Evolutionary conservation across 768 basidiomycete species (phyloP), one percentile per base, ranked within the genome.

Genomic region (Sporobolomyces phaffii): DNA sequence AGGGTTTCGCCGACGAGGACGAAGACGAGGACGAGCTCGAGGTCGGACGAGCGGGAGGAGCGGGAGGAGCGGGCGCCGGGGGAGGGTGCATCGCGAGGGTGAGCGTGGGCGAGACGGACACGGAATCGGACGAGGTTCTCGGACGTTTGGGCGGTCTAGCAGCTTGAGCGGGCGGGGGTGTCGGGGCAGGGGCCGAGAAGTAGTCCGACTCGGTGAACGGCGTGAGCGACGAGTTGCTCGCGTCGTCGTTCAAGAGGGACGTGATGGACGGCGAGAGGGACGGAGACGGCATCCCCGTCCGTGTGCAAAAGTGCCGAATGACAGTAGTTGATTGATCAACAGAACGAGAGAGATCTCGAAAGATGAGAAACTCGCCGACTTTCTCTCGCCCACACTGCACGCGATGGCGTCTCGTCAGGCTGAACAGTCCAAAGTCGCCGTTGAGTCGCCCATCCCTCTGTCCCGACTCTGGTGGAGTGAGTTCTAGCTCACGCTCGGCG

Each of bases 261-360:
- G 7, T 18, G 68, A 69, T 65, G 2, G 63, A 65, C 0, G 68
- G 68, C 0, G 68, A 69, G 1, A 68, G 24, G 20, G 67, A 68
- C 15, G 67, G 67, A 9, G 62, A 63, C 2, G 56, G 43, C 56
- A 44, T 56, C 26, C 17, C n/a, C n/a, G n/a, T n/a, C n/a, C n/a
- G n/a, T n/a, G n/a, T n/a, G n/a, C n/a, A n/a, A n/a, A n/a, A n/a
- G n/a, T n/a, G n/a, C n/a, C n/a, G n/a, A n/a, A n/a, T n/a, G n/a
- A n/a, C n/a, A n/a, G n/a, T n/a, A n/a, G n/a, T n/a, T n/a, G n/a
- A n/a, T n/a, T n/a, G n/a, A n/a, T n/a, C n/a, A n/a, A n/a, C n/a
- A n/a, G n/a, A n/a, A n/a, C n/a, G n/a, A n/a, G n/a, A n/a, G n/a
- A n/a, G n/a, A n/a, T n/a, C n/a, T n/a, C n/a, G n/a, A n/a, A n/a